phyloP scores from a whole-genome alignment of 2,329 filamentous ascomycete genomes.

The Lasiodiplodia citricola region DNA sequence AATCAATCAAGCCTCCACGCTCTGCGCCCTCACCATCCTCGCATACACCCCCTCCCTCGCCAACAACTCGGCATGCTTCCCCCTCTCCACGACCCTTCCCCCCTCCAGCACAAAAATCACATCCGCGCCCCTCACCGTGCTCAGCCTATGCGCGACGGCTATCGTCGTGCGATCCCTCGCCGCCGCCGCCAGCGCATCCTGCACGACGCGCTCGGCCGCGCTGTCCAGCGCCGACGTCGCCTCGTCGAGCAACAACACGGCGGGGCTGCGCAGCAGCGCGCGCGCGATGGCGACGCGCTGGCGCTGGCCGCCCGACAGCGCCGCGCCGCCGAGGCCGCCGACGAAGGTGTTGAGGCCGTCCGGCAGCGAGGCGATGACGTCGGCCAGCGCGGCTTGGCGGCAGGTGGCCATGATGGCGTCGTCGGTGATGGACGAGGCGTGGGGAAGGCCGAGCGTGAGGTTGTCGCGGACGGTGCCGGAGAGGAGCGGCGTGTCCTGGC shows the following conservation, averaged over 20 bases:
- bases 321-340: slow-evolving; percentile 76
- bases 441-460: slow-evolving; percentile 65
- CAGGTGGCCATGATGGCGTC: slow-evolving; percentile 77
- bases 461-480: slow-evolving; percentile 88
- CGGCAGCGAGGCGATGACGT: slow-evolving; percentile 40
- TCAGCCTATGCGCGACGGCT: slow-evolving; percentile 88
- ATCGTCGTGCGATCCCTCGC: slow-evolving; percentile 90
- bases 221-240: slow-evolving; percentile 46
- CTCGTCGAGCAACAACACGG: slow-evolving; percentile 62
- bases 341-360: slow-evolving; percentile 87
- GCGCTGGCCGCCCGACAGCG: slow-evolving; percentile 89
- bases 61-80: slow-evolving; percentile 71
- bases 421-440: slow-evolving; percentile 71
- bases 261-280: slow-evolving; percentile 82
- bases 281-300: slow-evolving; percentile 90
- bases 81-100: slow-evolving; percentile 82
- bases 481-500: slow-evolving; percentile 88
- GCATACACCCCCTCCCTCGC: slow-evolving; percentile 48
- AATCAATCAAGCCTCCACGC: not conserved
- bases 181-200: slow-evolving; percentile 79
- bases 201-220: slow-evolving; percentile 72
- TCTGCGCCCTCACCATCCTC: slow-evolving; percentile 33
- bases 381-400: slow-evolving; percentile 62
- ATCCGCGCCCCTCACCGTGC: slow-evolving; percentile 93
- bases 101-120: slow-evolving; percentile 96